Percentiles rank a stretch among this genome's conserved stretches.
These are phyloP conservation scores for Mollisiaceae sp. DNA, from an alignment of 2,329 filamentous ascomycete genomes.

Conservation along the genomic window DNA sequence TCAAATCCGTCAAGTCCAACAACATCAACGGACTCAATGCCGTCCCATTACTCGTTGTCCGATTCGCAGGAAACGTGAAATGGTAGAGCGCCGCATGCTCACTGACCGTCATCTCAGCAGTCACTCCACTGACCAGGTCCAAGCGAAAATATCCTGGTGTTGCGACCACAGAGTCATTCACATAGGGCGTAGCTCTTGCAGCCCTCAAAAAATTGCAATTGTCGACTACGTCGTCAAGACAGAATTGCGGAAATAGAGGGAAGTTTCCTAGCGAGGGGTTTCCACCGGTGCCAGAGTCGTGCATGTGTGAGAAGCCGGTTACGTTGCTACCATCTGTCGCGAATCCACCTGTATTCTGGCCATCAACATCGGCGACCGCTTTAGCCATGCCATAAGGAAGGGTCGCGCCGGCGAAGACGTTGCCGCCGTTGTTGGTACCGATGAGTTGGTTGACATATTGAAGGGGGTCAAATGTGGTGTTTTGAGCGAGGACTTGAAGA, in stretches of 20 bases:
- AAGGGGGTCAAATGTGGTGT: slow-evolving; percentile 30
- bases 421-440: slow-evolving; percentile 56
- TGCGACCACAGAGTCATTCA: slow-evolving; percentile 56
- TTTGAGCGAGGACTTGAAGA: neutral
- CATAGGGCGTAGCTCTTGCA: slow-evolving; percentile 46
- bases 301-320: slow-evolving; percentile 55
- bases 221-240: slow-evolving; percentile 55
- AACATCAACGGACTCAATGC: slow-evolving; percentile 59
- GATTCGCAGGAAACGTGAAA: slow-evolving; percentile 60
- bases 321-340: slow-evolving; percentile 53
- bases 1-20: slow-evolving; percentile 68
- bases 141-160: slow-evolving; percentile 70
- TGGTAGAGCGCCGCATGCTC: slow-evolving; percentile 68
- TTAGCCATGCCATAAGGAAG: slow-evolving; percentile 61
- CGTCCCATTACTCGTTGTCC: slow-evolving; percentile 43
- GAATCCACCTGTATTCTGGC: slow-evolving; percentile 52
- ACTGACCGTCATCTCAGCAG: slow-evolving; percentile 69
- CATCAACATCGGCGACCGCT: slow-evolving; percentile 57
- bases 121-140: slow-evolving; percentile 58
- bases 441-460: slow-evolving; percentile 55
- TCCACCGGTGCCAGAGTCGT: slow-evolving; percentile 53
- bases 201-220: slow-evolving; percentile 57
- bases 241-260: slow-evolving; percentile 51
- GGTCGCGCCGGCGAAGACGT: slow-evolving; percentile 59
- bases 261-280: slow-evolving; percentile 54